Conservation (phyloP, 176 grass and related monocot species). For the Oryza rufipogon region DNA sequence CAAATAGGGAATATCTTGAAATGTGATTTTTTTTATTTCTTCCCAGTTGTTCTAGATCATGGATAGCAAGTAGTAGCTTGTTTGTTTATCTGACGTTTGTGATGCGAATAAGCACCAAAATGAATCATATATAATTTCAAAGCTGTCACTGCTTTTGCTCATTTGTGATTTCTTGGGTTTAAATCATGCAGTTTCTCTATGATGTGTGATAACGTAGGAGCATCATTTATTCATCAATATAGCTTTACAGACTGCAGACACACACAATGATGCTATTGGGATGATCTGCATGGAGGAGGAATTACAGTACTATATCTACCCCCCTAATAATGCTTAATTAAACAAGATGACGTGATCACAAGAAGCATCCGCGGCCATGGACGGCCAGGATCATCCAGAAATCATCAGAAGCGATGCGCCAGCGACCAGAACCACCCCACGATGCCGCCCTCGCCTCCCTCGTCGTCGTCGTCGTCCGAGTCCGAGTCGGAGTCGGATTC, state of each 20-base stretch:
- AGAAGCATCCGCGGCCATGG: neutral
- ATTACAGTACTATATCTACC: neutral
- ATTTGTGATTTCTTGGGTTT: neutral
- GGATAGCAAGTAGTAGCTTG: neutral
- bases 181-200: neutral
- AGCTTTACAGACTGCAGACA: neutral
- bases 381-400: constrained; percentile 31
- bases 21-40: constrained; percentile 9
- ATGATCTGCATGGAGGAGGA: neutral
- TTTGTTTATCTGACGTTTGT: constrained; percentile 6
- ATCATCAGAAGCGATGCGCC: constrained; percentile 36
- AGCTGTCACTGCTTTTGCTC: neutral
- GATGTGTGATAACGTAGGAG: neutral
- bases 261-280: neutral
- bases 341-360: neutral
- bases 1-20: neutral
- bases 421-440: constrained; percentile 47
- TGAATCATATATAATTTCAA: neutral
- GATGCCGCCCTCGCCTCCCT: constrained; percentile 38
- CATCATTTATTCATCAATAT: constrained; percentile 30
- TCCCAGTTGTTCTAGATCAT: neutral
- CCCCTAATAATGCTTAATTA: neutral
- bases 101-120: constrained; percentile 2
- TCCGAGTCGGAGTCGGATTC: neutral
- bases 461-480: constrained; percentile 43